A percentile compares a stretch with the other conserved stretches of the same genome.
Conservation (phyloP, 2,329 filamentous ascomycete genomes). For the Ascochyta clinopodiicola region DNA sequence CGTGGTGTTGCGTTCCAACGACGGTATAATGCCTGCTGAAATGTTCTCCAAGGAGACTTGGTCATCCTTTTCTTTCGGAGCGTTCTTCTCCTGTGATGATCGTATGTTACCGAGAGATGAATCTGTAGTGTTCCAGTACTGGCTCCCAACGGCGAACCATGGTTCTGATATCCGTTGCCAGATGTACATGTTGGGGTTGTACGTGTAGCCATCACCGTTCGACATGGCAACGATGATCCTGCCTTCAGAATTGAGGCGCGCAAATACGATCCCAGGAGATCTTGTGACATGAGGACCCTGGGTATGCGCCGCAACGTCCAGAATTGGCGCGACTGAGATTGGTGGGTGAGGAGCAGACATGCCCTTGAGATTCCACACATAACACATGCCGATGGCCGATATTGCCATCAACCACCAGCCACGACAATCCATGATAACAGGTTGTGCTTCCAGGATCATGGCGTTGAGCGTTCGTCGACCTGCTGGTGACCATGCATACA, state of each 20-base stretch:
- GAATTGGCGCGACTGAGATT: conserved; percentile 83
- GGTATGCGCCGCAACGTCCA: conserved; percentile 83
- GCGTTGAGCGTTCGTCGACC: conserved; percentile 85
- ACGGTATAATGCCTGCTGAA: conserved; percentile 91
- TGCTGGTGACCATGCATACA: conserved; percentile 92
- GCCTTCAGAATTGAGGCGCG: conserved; percentile 86
- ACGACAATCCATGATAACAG: conserved; percentile 90
- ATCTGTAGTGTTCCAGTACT: conserved; percentile 99
- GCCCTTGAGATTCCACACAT: conserved; percentile 91
- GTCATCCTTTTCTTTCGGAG: conserved; percentile 51
- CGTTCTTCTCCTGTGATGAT: conserved; percentile 57
- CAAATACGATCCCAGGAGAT: conserved; percentile 86
- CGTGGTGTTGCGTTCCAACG: conserved; percentile 92
- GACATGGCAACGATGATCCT: conserved; percentile 87
- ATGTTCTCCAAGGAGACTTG: conserved; percentile 65
- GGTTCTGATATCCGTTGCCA: conserved; percentile 97
- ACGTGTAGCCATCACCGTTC: conserved; percentile 93
- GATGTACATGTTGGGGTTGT: conserved; percentile 81
- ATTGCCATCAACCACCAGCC: conserved; percentile 90
- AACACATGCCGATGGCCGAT: conserved; percentile 83
- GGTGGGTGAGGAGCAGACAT: conserved; percentile 87
- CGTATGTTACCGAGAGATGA: conserved; percentile 83
- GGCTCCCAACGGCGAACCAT: conserved; percentile 97
- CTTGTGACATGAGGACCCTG: conserved; percentile 79
- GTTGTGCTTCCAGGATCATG: conserved; percentile 86